Evolutionary conservation across 2,329 filamentous ascomycete species (phyloP), one percentile per base, ranked within the genome.

Genomic region (Lithohypha guttulata): DNA sequence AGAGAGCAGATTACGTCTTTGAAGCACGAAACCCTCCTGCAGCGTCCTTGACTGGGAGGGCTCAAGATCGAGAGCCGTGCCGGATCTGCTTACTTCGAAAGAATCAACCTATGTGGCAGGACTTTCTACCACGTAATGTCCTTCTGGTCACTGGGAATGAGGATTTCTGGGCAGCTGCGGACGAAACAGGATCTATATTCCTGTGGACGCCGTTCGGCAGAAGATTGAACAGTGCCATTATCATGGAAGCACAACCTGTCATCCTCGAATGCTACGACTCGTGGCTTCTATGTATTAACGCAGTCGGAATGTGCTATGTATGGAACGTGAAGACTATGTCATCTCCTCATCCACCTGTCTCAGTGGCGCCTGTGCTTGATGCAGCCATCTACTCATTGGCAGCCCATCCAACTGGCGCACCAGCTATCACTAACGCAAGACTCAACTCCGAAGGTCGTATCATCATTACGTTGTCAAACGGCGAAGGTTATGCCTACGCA

Each of bases 181-280:
- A 87, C 53, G 91, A 98, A 58, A 91, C 96, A 55, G 91, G 86
- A 11, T 84, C 79, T 13, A 59, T 98, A 6, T 84, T 94, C 55
- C 74, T 84, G 6, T 98, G 91, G 87, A 89, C 87, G 1, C 85
- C 89, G 2, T 85, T 87, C 10, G 91, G 91, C 9, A 77, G 93
- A 45, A 76, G 93, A 37, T 68, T 94, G 15, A 68, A 93, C 40
- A 94, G 84, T 53, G 79, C 87, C 3, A 71, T 95, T 48, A 73
- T 95, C 4, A 65, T 96, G 11, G 91, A 98, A 62, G 79, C 89
- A 2, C 87, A 96, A 53, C 84, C 91, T 1, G 87, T 96, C 21
- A 91, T 98, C 41, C 70, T 98, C 18, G 91, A 96, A 57, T 89
- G 82, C 53, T 77, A 87, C 41, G 84, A 83, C 8, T 82, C 82